Base-by-base conservation (phyloP, 768 basidiomycete genomes). In the Leucosporidium yakuticum region DNA sequence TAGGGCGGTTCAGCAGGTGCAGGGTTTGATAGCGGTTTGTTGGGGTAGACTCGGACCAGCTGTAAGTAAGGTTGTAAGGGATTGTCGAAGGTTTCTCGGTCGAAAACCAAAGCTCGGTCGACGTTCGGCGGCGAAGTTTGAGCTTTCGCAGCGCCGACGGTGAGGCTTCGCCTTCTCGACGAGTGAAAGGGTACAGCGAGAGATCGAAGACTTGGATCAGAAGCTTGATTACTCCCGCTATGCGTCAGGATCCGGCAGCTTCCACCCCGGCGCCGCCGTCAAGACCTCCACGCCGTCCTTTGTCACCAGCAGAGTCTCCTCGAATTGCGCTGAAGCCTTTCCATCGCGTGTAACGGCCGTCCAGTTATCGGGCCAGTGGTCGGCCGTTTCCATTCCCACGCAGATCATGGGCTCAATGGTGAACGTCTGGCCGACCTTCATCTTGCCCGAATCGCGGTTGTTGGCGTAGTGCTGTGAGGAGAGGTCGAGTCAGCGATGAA, bases 331-430 rank as follows among this genome's bases (percentile, higher is more conserved):
- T 68, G 90, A 93, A 64, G 84, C 82, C 78, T 88, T 89, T 29
- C 93, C 95, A 79, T 97, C 95, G 19, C 84, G 79, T 7, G 96
- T 99, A 27, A 88, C 91, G 2, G 94, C 91, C 4, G 95, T 98
- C 95, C 95, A 98, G 68, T 74, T 69, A 62, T 76, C 74, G 2
- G 73, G 71, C 75, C 75, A 76, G 60, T 76, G 76, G 20, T 67
- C 57, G 17, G 74, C 74, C 21, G 67, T 63, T 15, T 64, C 61
- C 21, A 44, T 34, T 0, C 73, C 75, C 11, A 69, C 56, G 50
- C 68, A 71, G 51, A 77, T 69, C 75, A 77, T 76, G 3, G 76
- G 76, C 68, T 76, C 76, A 63, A 76, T 76, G n/a, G 76, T 76
- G 68, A 76, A 76, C 0, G 65, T 71, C 65, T 71, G 59, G 8